Base-by-base conservation (phyloP, 257 asterid genomes). In the Solanum chmielewskii region DNA sequence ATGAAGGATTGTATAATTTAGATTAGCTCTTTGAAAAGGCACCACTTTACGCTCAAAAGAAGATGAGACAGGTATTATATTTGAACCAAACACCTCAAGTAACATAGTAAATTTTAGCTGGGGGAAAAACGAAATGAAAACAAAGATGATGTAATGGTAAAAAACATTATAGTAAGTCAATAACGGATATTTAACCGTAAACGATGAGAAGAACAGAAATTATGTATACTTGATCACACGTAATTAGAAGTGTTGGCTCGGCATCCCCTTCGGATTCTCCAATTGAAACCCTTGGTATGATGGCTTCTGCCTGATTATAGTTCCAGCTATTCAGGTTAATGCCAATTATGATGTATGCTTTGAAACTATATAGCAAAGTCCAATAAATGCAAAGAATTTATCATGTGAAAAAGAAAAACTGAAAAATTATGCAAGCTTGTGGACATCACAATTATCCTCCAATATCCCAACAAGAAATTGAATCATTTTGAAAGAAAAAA, bases 201-300 rank as follows among this genome's bases (percentile, higher is more conserved):
- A 89, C 86, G 85, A 89, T 39, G 78, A 89, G 84, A 88, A 86
- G 78, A 89, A 44, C 83, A 87, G 88, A 91, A 90, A 85, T 85
- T 87, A 66, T 33, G 86, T 91, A 93, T 95, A 96, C 99, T 95
- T 95, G 99, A 90, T 96, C 98, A 90, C 98, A 96, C 62, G 99
- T 96, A 90, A 96, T 88, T 89, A 96, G 95, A 92, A 96, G 92
- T 74, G 93, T 92, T 86, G 98, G 92, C 91, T 87, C 91, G 33
- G 94, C 97, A 89, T 93, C 96, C 90, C 84, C 92, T 88, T 88
- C 88, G 91, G 87, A 70, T 89, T 91, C 93, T 85, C 91, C 90
- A 87, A 89, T 90, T 45, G 89, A 93, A 90, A 88, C 93, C 94
- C 92, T 94, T 91, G 93, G 89, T 90, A 86, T 89, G 90, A 88